Evolutionary conservation across 495 filamentous ascomycete species (phyloP).

Genomic region (Hypoxylon fuscum): DNA sequence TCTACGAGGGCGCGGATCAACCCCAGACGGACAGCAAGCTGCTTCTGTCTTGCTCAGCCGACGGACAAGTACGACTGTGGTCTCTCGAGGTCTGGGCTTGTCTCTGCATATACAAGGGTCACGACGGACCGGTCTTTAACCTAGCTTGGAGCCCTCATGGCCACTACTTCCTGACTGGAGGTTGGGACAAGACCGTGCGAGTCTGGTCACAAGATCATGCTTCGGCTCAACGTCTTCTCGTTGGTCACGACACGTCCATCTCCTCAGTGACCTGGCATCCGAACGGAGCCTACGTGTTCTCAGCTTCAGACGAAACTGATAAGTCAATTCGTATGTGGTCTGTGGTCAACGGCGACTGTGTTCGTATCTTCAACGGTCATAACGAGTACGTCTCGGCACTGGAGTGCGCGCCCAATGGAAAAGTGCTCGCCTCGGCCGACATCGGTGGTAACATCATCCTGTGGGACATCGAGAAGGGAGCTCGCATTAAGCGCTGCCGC

Average conservation of each 20-base stretch:
- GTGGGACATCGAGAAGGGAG: slow-evolving; percentile 88
- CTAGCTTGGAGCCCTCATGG: slow-evolving; percentile 92
- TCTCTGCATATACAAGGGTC: slow-evolving; percentile 90
- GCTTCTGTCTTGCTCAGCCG: slow-evolving; percentile 86
- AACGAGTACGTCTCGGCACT: slow-evolving; percentile 82
- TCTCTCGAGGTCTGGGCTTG: slow-evolving; percentile 88
- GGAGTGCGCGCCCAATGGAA: slow-evolving; percentile 85
- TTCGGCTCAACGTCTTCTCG: slow-evolving; percentile 85
- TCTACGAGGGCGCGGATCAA: slow-evolving; percentile 56
- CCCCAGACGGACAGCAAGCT: slow-evolving; percentile 72
- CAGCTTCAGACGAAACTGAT: slow-evolving; percentile 79
- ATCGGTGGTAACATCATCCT: slow-evolving; percentile 84
- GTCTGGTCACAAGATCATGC: slow-evolving; percentile 92
- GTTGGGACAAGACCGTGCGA: slow-evolving; percentile 87
- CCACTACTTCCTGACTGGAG: slow-evolving; percentile 91
- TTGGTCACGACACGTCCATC: slow-evolving; percentile 89
- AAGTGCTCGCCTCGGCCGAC: slow-evolving; percentile 87
- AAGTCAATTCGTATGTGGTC: slow-evolving; percentile 97
- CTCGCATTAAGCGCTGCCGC: slow-evolving; percentile 86
- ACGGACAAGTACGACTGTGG: slow-evolving; percentile 90
- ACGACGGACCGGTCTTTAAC: slow-evolving; percentile 88
- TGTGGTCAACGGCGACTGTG: slow-evolving; percentile 81
- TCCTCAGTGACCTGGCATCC: slow-evolving; percentile 90
- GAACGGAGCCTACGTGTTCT: slow-evolving; percentile 91
- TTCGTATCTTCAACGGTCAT: slow-evolving; percentile 93